Base-by-base conservation (phyloP, 257 asterid genomes). In the Ophiorrhiza pumila region DNA sequence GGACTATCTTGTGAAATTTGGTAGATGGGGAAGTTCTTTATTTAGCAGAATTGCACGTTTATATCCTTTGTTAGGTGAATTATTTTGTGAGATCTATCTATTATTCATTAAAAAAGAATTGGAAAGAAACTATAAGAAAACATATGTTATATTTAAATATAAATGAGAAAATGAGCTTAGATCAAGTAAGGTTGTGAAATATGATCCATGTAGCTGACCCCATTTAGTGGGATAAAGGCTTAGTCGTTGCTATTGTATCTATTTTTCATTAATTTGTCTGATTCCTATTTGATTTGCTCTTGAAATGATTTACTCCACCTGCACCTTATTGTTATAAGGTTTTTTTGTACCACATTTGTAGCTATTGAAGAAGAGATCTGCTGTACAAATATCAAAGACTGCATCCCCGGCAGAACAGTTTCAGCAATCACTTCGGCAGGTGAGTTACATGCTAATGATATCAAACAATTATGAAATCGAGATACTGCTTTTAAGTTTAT, bases 291-390 rank as follows among this genome's bases (percentile, higher is more conserved):
- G 75, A 71, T 80, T 74, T 78, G 68, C 79, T 81, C 78, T 89
- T 86, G 87, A 81, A 80, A 80, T 77, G 47, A 61, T 78, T 80
- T 69, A 79, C 85, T 77, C 81, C 82, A 81, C 81, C 46, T 86
- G 91, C 91, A 78, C 87, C 87, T 84, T 63, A 84, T 71, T 78
- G 88, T 84, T 84, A 81, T 62, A 87, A 83, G 86, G 86, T 86
- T 86, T 85, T 80, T 85, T 61, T 88, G 86, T 85, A 65, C 85
- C 85, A 71, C 84, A 82, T 87, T 81, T 87, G 95, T 85, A 88
- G 96, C 91, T 90, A 80, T 65, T 90, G 89, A 88, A 85, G 90
- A 90, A 84, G 91, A 75, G 85, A 58, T 90, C 86, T 72, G 86
- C 87, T 18, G 84, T 67, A 62, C 91, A 88, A 76, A 82, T 77